phyloP scores from a whole-genome alignment of 2,329 filamentous ascomycete genomes.

The Monosporascus sp. region DNA sequence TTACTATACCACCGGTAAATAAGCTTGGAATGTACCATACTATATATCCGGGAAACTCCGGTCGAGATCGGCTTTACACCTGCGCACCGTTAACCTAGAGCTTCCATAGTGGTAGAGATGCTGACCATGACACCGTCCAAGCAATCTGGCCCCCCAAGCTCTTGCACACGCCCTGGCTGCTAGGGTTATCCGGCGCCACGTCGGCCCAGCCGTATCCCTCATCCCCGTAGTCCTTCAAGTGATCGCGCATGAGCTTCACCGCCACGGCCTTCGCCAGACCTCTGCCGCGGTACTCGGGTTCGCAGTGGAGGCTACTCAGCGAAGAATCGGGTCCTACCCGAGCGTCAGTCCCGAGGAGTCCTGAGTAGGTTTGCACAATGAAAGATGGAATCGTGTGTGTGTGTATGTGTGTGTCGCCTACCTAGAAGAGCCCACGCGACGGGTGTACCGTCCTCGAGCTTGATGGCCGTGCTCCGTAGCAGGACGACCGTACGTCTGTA shows the following conservation, averaged over 20 bases:
- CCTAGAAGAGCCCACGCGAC: conserved; percentile 63
- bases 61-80: conserved; percentile 23
- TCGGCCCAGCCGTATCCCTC: conserved; percentile 58
- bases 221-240: conserved; percentile 37
- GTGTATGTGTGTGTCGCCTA: conserved; percentile 13
- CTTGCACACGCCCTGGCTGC: conserved; percentile 58
- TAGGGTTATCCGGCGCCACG: conserved; percentile 55
- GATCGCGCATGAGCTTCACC: conserved; percentile 51
- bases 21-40: background rate
- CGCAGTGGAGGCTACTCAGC: conserved; percentile 57
- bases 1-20: background rate
- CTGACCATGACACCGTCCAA: conserved; percentile 59
- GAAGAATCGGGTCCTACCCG: conserved; percentile 51
- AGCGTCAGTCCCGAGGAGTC: background rate
- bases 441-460: conserved; percentile 39
- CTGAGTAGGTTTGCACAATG: too few species aligned
- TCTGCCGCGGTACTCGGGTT: conserved; percentile 53
- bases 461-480: conserved; percentile 44
- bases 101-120: background rate
- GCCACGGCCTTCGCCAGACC: conserved; percentile 61
- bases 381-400: too few species aligned
- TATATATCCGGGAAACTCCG: conserved; percentile 19
- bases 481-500: conserved; percentile 36
- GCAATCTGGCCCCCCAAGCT: conserved; percentile 52
- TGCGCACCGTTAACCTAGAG: conserved; percentile 12